A percentile compares a stretch with the other conserved stretches of the same genome.
Conservation (phyloP, 371 early-diverging fungal genomes). For the Apophysomyces variabilis region DNA sequence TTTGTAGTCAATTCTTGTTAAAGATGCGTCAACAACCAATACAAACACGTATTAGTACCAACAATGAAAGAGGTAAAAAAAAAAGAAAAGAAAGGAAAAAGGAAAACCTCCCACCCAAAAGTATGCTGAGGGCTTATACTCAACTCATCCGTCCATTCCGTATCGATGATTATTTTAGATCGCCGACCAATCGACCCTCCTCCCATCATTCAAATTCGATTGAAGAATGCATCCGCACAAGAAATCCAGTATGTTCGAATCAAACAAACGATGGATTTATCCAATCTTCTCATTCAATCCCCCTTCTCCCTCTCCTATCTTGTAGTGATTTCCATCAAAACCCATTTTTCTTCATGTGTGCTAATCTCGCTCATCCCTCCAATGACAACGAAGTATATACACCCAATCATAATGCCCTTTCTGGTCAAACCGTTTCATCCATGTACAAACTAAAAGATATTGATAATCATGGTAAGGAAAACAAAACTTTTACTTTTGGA, state of each 20-base stretch:
- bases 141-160: background rate
- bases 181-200: constrained; percentile 30
- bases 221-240: constrained; percentile 15
- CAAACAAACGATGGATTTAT: background rate
- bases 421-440: constrained; percentile 51
- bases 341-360: constrained; percentile 51
- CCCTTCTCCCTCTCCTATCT: background rate
- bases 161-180: constrained; percentile 12
- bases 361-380: constrained; percentile 47
- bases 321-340: constrained; percentile 68
- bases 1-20: constrained; percentile 14
- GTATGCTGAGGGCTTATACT: background rate
- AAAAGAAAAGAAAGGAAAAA: background rate
- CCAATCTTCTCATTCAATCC: background rate
- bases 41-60: constrained; percentile 28
- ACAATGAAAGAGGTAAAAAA: constrained; percentile 27
- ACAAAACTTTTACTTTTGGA: no score
- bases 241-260: constrained; percentile 19
- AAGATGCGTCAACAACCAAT: constrained; percentile 27
- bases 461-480: constrained; percentile 39
- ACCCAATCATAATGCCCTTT: constrained; percentile 44
- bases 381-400: constrained; percentile 39
- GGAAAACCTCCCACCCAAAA: no score
- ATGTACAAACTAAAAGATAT: constrained; percentile 53
- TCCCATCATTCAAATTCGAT: constrained; percentile 30